phyloP scores from a whole-genome alignment of 345 rosid genomes.

The Passiflora organensis region DNA sequence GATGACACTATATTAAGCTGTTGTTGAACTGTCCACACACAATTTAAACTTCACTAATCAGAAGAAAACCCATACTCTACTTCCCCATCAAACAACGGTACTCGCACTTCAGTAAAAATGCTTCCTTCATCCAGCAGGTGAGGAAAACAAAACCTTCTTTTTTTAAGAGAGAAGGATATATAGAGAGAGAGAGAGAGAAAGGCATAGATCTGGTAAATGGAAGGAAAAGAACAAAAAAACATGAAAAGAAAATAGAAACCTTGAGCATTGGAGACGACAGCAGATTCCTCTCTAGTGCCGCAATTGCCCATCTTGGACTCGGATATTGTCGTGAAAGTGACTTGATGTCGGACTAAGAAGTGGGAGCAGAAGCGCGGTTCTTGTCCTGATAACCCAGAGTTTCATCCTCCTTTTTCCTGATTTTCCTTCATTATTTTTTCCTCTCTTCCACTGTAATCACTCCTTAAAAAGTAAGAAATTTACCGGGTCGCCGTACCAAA shows the following conservation, averaged over 20 bases:
- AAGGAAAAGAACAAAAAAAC: not conserved
- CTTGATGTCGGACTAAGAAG: not conserved
- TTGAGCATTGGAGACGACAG: conserved; percentile 78
- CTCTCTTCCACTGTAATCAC: no score
- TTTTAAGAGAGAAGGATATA: no score
- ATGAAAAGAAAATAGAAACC: conserved; percentile 30
- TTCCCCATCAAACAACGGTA: no score
- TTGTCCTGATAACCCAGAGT: conserved; percentile 12
- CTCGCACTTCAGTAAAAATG: no score
- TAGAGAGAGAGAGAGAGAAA: not conserved
- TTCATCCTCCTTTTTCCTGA: conserved; percentile 13
- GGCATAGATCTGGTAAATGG: conserved; percentile 27
- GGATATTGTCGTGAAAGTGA: conserved; percentile 2
- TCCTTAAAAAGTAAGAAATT: not conserved
- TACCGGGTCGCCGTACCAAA: no score
- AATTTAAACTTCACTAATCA: no score
- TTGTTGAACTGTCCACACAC: conserved; percentile 55
- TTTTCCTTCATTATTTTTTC: not conserved
- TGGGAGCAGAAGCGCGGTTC: conserved; percentile 4
- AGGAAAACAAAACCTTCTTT: no score
- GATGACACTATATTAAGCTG: conserved; percentile 43
- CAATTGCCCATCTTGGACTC: conserved; percentile 71
- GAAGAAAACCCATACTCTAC: no score
- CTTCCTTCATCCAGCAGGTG: no score
- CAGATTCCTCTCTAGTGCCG: conserved; percentile 93